These are phyloP conservation scores for Exophiala oligosperma DNA, from an alignment of 2,329 filamentous ascomycete species.

Conservation along the genomic window DNA sequence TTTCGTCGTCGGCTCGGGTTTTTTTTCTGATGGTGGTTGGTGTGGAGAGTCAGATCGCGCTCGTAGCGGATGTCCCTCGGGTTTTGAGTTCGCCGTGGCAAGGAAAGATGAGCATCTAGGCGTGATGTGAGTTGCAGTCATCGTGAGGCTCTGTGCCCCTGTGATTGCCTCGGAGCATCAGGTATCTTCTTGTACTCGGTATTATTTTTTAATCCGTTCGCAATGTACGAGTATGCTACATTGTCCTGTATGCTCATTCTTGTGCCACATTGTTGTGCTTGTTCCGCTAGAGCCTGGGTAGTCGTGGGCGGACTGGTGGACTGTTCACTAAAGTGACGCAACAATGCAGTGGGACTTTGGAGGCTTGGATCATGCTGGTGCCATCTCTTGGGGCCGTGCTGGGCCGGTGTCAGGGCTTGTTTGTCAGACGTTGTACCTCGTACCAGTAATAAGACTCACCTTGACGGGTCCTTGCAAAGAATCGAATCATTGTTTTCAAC, in stretches of 20 bases:
- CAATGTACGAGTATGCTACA: no score
- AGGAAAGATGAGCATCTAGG: background rate
- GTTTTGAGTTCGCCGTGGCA: background rate
- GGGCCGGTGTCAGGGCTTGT: background rate
- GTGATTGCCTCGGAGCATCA: background rate
- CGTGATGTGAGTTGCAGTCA: no score
- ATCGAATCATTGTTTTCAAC: background rate
- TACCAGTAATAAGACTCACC: background rate
- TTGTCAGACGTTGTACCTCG: constrained; percentile 1
- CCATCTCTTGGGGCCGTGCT: constrained; percentile 10
- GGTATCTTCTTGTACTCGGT: background rate
- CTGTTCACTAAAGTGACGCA: constrained; percentile 15
- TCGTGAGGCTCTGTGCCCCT: no score
- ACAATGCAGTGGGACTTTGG: constrained; percentile 16
- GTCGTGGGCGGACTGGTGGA: background rate
- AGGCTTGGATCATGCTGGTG: constrained; percentile 2
- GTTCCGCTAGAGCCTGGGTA: background rate
- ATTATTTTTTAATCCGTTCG: background rate
- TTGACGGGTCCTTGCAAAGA: constrained; percentile 8
- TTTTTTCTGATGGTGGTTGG: background rate
- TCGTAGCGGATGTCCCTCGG: background rate
- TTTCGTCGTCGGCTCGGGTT: background rate
- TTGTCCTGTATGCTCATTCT: no score
- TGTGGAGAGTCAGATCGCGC: background rate
- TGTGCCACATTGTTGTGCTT: no score